Evolutionary conservation across 2,329 filamentous ascomycete genomes (phyloP).

Genomic region (Nemania abortiva): DNA sequence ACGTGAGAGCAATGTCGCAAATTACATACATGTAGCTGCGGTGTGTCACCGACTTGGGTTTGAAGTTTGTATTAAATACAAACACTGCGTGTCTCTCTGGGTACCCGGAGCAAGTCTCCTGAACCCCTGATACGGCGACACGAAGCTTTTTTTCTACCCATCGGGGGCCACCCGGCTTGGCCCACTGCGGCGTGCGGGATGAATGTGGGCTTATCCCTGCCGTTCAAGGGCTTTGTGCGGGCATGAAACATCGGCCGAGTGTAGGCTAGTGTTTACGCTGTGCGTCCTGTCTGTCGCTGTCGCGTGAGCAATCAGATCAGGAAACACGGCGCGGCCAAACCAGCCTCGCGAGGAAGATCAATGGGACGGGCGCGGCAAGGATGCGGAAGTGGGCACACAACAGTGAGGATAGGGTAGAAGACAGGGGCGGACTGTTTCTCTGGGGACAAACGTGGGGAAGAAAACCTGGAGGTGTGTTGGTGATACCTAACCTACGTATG

Average conservation of each 20-base stretch:
- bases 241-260: constrained; percentile 19
- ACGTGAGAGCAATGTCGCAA: constrained; percentile 9
- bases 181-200: constrained; percentile 32
- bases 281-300: constrained; percentile 22
- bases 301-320: constrained; percentile 31
- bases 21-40: not conserved
- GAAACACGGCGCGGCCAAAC: constrained; percentile 9
- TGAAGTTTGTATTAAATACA: constrained; percentile 16
- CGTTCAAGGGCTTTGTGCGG: constrained; percentile 3
- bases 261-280: not conserved
- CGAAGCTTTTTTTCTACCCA: constrained; percentile 21
- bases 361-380: constrained; percentile 28
- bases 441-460: constrained; percentile 36
- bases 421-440: constrained; percentile 23
- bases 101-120: not conserved
- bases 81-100: constrained; percentile 3
- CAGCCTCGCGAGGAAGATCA: constrained; percentile 15
- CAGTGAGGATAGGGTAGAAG: constrained; percentile 21
- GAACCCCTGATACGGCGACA: constrained; percentile 20
- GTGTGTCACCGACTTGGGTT: constrained; percentile 4
- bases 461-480: constrained; percentile 33
- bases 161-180: constrained; percentile 31
- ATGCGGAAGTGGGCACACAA: constrained; percentile 33
- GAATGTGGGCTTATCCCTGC: constrained; percentile 23
- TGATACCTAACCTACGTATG: not conserved